A percentile compares a stretch with the other conserved stretches of the same genome.
phyloP scores from a whole-genome alignment of 106 monocot species.

The Hemerocallis citrina region DNA sequence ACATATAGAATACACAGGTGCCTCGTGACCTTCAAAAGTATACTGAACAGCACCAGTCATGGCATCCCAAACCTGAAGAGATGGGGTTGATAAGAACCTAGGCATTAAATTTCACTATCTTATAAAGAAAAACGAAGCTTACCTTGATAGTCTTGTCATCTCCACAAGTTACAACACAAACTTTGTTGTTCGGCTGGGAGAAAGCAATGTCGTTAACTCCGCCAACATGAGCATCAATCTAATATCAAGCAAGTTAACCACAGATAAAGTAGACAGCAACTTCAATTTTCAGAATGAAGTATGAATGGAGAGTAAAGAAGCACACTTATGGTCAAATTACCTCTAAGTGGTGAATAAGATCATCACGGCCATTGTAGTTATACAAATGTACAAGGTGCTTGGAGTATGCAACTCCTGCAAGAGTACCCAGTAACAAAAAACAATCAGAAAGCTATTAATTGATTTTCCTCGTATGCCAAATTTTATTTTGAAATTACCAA shows the following conservation, averaged over 20 bases:
- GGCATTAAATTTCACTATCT: background rate
- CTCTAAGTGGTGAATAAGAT: conserved; percentile 28
- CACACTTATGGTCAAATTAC: conserved; percentile 9
- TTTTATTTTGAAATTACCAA: conserved; percentile 27
- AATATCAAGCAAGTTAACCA: conserved; percentile 5
- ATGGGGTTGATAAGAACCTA: background rate
- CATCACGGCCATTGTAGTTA: conserved; percentile 21
- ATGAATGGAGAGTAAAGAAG: background rate
- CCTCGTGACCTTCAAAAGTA: conserved; percentile 31
- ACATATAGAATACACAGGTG: conserved; percentile 43
- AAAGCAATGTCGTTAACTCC: conserved; percentile 81
- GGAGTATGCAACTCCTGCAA: conserved; percentile 28
- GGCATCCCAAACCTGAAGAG: conserved; percentile 36
- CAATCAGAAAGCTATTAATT: background rate
- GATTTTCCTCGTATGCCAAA: no score
- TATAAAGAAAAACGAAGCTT: background rate
- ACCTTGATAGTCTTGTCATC: conserved; percentile 79
- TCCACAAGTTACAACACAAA: conserved; percentile 65
- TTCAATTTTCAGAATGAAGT: background rate
- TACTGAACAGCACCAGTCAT: conserved; percentile 3
- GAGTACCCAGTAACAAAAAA: background rate
- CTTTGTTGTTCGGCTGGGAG: conserved; percentile 44
- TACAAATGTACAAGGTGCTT: conserved; percentile 48
- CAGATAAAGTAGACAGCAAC: background rate
- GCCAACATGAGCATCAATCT: conserved; percentile 75